phyloP scores from a whole-genome alignment of 140 eudicot genomes.

The Eryngium alpinum region DNA sequence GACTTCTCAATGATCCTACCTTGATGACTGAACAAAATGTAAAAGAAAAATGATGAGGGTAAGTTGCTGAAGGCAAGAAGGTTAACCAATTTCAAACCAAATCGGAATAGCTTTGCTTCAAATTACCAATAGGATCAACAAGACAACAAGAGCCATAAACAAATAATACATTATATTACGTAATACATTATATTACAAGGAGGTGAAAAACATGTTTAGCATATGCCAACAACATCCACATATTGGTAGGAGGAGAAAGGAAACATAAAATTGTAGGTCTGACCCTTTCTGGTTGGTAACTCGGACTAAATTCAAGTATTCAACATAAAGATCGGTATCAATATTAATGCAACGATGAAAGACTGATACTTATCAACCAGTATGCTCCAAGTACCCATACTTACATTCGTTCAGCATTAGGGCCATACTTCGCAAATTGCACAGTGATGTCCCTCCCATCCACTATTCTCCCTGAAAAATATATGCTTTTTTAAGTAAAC shows the following conservation, averaged over 20 bases:
- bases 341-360: no score
- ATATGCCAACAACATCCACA: not conserved
- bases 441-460: slow-evolving; percentile 94
- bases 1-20: slow-evolving; percentile 10
- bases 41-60: not conserved
- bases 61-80: not conserved
- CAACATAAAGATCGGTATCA: no score
- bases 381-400: slow-evolving; percentile 20
- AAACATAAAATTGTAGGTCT: no score
- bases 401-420: slow-evolving; percentile 86
- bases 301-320: no score
- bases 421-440: slow-evolving; percentile 91
- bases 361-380: no score
- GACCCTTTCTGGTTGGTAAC: no score
- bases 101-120: no score
- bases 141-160: not conserved
- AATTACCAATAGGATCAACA: not conserved
- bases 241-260: no score
- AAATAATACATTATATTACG: not conserved
- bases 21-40: not conserved
- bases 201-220: not conserved
- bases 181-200: not conserved
- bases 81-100: no score
- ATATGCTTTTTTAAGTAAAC: not conserved
- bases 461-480: slow-evolving; percentile 57